Percentiles rank a stretch among this genome's conserved stretches.
phyloP scores from a whole-genome alignment of 1,284 basidiomycete genomes.

The Porogramme epimiltina region DNA sequence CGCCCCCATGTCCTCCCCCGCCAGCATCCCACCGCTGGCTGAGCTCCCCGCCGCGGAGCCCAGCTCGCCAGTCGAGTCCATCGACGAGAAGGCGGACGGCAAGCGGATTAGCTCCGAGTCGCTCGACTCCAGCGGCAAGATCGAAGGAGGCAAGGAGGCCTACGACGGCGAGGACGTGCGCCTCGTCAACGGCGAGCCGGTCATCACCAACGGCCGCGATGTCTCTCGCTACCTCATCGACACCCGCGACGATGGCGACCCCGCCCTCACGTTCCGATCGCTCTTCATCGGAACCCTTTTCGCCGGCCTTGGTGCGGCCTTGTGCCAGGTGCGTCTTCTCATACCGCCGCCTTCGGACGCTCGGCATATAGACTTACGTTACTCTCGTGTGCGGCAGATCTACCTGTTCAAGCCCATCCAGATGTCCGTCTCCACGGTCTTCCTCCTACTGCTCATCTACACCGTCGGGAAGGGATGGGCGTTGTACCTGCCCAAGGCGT shows the following conservation, averaged over 20 bases:
- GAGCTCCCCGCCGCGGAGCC: constrained; percentile 11
- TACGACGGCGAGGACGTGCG: constrained; percentile 31
- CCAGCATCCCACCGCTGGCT: constrained; percentile 16
- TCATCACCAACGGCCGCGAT: constrained; percentile 55
- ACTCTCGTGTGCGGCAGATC: constrained; percentile 38
- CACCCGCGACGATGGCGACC: constrained; percentile 62
- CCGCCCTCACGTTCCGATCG: constrained; percentile 59
- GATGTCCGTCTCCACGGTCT: constrained; percentile 55
- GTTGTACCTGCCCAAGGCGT: constrained; percentile 40
- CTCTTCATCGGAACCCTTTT: constrained; percentile 57
- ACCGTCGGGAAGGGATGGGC: constrained; percentile 56
- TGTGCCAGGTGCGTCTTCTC: constrained; percentile 43
- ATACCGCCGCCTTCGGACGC: not conserved
- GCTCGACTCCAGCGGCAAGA: constrained; percentile 9
- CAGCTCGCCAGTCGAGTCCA: constrained; percentile 19
- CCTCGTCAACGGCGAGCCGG: constrained; percentile 52
- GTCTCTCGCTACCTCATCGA: constrained; percentile 63
- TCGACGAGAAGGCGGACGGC: constrained; percentile 34
- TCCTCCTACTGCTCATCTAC: constrained; percentile 61
- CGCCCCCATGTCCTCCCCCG: constrained; percentile 13
- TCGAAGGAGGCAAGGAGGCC: constrained; percentile 7
- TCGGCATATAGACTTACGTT: too few relatives aligned
- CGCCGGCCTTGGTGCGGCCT: constrained; percentile 54
- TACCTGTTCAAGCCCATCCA: constrained; percentile 64
- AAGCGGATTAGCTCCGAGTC: constrained; percentile 17